phyloP scores from a whole-genome alignment of 345 rosid species.

The Pseudoturritis turrita region DNA sequence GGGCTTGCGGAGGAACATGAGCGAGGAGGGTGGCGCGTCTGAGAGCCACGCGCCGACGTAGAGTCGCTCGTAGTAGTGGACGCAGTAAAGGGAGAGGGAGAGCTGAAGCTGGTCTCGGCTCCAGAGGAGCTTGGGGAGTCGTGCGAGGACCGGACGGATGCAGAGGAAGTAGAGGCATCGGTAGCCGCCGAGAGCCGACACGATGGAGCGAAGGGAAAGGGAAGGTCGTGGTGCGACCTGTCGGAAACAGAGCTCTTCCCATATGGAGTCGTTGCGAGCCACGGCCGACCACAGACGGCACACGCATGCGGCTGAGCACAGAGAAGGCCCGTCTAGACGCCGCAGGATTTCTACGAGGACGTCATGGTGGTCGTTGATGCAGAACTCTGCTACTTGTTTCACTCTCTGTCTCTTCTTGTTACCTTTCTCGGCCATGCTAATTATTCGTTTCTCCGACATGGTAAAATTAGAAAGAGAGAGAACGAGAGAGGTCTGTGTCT shows the following conservation, averaged over 20 bases:
- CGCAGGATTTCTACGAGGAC: constrained; percentile 67
- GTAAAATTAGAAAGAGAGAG: not conserved
- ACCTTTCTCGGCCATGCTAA: constrained; percentile 4
- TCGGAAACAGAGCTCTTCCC: constrained; percentile 93
- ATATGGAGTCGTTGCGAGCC: constrained; percentile 63
- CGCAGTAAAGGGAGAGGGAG: constrained; percentile 80
- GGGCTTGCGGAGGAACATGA: constrained; percentile 85
- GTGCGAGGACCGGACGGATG: constrained; percentile 56
- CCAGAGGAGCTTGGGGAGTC: constrained; percentile 31
- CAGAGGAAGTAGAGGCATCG: constrained; percentile 81
- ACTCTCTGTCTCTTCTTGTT: constrained; percentile 33
- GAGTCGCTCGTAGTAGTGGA: constrained; percentile 74
- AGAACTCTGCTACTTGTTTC: constrained; percentile 23
- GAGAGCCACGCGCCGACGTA: constrained; percentile 31
- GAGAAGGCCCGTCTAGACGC: constrained; percentile 81
- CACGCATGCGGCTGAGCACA: constrained; percentile 77
- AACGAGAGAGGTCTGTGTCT: not conserved
- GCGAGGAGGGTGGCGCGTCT: constrained; percentile 64
- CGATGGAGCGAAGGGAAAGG: constrained; percentile 55
- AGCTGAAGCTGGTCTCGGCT: constrained; percentile 71
- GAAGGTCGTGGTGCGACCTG: constrained; percentile 62
- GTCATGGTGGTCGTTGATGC: constrained; percentile 82
- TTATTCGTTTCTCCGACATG: constrained; percentile 29
- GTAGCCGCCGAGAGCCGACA: constrained; percentile 89
- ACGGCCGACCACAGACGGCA: constrained; percentile 86